Evolutionary conservation across 495 filamentous ascomycete genomes (phyloP).

Genomic region (Penicillium longicatenatum): DNA sequence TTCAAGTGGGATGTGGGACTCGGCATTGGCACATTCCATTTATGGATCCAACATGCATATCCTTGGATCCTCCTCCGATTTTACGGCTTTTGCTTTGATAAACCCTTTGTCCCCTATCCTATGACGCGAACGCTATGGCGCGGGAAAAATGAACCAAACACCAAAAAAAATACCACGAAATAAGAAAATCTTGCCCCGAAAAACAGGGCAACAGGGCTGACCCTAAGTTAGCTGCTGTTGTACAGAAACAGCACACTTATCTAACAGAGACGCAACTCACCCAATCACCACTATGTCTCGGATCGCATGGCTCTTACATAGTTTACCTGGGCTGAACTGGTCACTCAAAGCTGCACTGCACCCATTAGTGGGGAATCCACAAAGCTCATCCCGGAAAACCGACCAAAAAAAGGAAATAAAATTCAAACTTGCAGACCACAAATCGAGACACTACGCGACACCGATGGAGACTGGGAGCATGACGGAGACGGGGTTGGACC

Average conservation of each 20-base stretch:
- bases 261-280: constrained; percentile 8
- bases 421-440: constrained; percentile 9
- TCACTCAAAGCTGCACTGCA: constrained; percentile 1
- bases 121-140: background rate
- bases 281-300: constrained; percentile 15
- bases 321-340: constrained; percentile 19
- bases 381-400: constrained; percentile 1
- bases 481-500: constrained; percentile 7
- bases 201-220: constrained; percentile 1
- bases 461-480: constrained; percentile 4
- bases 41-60: background rate
- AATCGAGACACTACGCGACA: constrained; percentile 14
- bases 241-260: constrained; percentile 7
- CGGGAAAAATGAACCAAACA: background rate
- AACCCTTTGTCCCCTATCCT: background rate
- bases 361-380: constrained; percentile 4
- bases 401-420: constrained; percentile 3
- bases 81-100: background rate
- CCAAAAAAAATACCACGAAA: background rate
- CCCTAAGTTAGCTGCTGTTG: constrained; percentile 7
- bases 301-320: constrained; percentile 15
- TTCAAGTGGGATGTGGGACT: constrained; percentile 16
- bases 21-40: constrained; percentile 16
- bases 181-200: background rate
- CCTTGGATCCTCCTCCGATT: background rate